Evolutionary conservation across 83 land plant species (phyloP).

Genomic region (Picea abies): DNA sequence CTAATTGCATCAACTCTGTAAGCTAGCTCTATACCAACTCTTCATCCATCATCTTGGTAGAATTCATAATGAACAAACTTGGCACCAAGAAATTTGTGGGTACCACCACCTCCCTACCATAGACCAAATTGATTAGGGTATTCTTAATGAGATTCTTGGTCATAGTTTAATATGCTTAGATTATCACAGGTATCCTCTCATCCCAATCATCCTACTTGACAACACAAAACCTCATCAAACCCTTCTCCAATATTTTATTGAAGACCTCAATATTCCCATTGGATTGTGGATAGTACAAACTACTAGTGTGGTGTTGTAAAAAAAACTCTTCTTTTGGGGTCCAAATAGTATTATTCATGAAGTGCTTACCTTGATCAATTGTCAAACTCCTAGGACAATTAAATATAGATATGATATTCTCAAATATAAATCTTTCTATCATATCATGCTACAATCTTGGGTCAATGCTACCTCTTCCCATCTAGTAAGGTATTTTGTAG

Average conservation of each 20-base stretch:
- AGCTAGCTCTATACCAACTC: no score
- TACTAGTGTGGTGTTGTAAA: neutral
- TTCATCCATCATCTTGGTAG: no score
- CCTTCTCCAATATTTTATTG: neutral
- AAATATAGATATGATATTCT: neutral
- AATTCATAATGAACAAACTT: no score
- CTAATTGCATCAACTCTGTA: no score
- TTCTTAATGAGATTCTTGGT: no score
- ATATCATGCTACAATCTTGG: neutral
- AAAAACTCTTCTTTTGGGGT: neutral
- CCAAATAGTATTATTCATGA: neutral
- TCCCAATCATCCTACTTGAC: neutral
- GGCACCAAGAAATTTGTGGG: no score
- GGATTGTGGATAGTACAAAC: neutral
- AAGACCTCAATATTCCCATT: neutral
- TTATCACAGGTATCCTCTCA: neutral
- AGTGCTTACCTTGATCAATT: neutral
- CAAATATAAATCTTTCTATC: neutral
- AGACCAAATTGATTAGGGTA: no score
- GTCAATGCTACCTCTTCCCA: neutral
- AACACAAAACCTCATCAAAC: neutral
- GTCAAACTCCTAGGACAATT: neutral
- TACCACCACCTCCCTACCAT: no score
- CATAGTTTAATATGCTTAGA: neutral
- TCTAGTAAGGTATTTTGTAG: neutral